Percentiles rank a stretch among this genome's conserved stretches.
phyloP scores from a whole-genome alignment of 1,139 yeast species.

The Casaregolazyma suthepensis region DNA sequence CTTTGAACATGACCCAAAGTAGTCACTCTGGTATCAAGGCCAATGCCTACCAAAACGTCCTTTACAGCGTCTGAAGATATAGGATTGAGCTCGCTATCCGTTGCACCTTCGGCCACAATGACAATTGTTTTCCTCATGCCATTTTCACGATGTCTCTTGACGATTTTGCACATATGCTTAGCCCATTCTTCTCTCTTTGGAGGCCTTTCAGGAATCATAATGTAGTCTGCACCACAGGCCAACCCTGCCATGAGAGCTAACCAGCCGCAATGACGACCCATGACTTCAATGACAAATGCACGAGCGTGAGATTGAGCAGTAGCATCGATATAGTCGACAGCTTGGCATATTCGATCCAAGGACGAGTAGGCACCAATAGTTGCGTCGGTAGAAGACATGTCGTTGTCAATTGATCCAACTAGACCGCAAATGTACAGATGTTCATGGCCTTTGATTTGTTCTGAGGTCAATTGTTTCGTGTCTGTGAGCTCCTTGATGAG shows the following conservation, averaged over 20 bases:
- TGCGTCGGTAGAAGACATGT: conserved; percentile 93
- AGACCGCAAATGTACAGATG: conserved; percentile 87
- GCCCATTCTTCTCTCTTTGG: conserved; percentile 65
- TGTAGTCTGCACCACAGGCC: conserved; percentile 91
- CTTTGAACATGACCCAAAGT: conserved; percentile 96
- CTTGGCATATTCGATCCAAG: conserved; percentile 85
- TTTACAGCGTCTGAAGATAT: conserved; percentile 76
- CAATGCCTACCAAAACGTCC: conserved; percentile 71
- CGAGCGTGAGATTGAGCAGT: conserved; percentile 96
- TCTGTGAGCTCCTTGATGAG: conserved; percentile 63
- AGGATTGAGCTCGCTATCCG: conserved; percentile 73
- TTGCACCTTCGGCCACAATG: conserved; percentile 97
- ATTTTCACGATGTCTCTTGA: conserved; percentile 68
- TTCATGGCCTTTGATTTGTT: conserved; percentile 53
- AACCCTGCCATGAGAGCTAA: conserved; percentile 93
- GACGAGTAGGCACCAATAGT: conserved; percentile 97
- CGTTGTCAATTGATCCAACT: conserved; percentile 96
- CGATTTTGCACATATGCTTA: conserved; percentile 54
- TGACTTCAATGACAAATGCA: conserved; percentile 95
- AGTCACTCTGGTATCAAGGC: conserved; percentile 90
- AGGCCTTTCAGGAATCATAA: conserved; percentile 88
- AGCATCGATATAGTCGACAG: conserved; percentile 92
- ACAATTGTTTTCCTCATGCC: conserved; percentile 95
- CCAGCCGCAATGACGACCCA: conserved; percentile 99
- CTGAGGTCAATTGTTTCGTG: conserved; percentile 48